phyloP scores from a whole-genome alignment of 2,329 filamentous ascomycete species.

The Alternaria gansuensis region DNA sequence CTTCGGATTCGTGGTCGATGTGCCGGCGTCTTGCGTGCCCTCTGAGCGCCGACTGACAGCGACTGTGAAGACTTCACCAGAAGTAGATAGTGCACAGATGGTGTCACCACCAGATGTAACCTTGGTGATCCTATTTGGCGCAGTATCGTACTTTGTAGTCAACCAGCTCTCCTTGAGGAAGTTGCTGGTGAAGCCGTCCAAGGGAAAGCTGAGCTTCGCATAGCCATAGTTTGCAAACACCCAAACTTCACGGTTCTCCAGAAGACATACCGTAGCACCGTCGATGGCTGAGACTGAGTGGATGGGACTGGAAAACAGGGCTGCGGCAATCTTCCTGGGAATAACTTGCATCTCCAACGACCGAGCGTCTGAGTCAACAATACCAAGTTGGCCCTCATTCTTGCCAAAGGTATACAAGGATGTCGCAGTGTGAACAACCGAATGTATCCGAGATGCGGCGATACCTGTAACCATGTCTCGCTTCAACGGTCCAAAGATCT shows the following conservation, averaged over 20 bases:
- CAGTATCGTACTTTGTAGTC: conserved; percentile 70
- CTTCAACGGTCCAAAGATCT: conserved; percentile 91
- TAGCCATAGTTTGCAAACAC: conserved; percentile 97
- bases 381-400: conserved; percentile 90
- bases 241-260: conserved; percentile 88
- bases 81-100: conserved; percentile 84
- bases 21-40: conserved; percentile 62
- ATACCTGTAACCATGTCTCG: conserved; percentile 82
- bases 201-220: conserved; percentile 84
- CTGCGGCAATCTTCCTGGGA: conserved; percentile 87
- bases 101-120: conserved; percentile 89
- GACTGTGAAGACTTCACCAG: conserved; percentile 88
- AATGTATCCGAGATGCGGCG: conserved; percentile 90
- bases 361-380: conserved; percentile 93
- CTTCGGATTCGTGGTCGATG: conserved; percentile 89
- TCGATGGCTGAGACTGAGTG: conserved; percentile 87
- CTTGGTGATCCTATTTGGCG: conserved; percentile 74
- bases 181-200: conserved; percentile 75
- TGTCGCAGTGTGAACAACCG: conserved; percentile 81
- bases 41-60: conserved; percentile 75
- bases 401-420: conserved; percentile 94
- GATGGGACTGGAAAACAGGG: conserved; percentile 77
- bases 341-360: conserved; percentile 84
- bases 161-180: conserved; percentile 72
- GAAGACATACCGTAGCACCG: conserved; percentile 82